Evolutionary conservation across 2,329 filamentous ascomycete genomes (phyloP).

Genomic region (Dactylella cylindrospora): DNA sequence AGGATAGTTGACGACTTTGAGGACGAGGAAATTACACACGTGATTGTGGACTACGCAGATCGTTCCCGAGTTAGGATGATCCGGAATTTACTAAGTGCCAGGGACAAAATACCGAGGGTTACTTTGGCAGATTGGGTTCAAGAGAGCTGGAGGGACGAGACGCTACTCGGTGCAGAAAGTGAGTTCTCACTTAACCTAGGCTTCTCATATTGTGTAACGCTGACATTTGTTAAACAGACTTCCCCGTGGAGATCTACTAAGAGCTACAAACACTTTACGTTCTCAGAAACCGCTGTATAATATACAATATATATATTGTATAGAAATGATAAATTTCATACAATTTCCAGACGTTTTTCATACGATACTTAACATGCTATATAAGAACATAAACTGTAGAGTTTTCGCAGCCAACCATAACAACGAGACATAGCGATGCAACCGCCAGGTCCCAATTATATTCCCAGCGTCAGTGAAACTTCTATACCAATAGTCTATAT

Average conservation of each 20-base stretch:
- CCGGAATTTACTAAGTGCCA: slow-evolving; percentile 35
- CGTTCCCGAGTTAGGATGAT: slow-evolving; percentile 44
- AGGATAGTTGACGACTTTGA: slow-evolving; percentile 58
- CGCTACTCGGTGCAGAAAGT: slow-evolving; percentile 75
- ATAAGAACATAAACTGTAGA: no score
- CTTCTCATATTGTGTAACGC: not conserved
- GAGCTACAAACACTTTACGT: not conserved
- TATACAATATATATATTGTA: not conserved
- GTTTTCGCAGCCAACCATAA: no score
- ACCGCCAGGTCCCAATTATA: no score
- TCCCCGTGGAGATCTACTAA: slow-evolving; percentile 14
- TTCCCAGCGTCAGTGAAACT: no score
- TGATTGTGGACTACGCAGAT: slow-evolving; percentile 62
- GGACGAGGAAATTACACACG: slow-evolving; percentile 67
- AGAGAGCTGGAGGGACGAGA: slow-evolving; percentile 76
- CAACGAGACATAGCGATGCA: no score
- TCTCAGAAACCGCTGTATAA: not conserved
- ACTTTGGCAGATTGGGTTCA: slow-evolving; percentile 73
- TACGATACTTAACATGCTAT: no score
- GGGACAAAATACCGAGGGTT: slow-evolving; percentile 64
- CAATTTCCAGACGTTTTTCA: not conserved
- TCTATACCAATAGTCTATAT: no score
- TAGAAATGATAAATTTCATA: not conserved
- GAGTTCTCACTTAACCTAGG: not conserved
- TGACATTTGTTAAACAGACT: slow-evolving; percentile 51